Conservation (phyloP, 2,329 filamentous ascomycete genomes). For the Pseudonectria buxi region DNA sequence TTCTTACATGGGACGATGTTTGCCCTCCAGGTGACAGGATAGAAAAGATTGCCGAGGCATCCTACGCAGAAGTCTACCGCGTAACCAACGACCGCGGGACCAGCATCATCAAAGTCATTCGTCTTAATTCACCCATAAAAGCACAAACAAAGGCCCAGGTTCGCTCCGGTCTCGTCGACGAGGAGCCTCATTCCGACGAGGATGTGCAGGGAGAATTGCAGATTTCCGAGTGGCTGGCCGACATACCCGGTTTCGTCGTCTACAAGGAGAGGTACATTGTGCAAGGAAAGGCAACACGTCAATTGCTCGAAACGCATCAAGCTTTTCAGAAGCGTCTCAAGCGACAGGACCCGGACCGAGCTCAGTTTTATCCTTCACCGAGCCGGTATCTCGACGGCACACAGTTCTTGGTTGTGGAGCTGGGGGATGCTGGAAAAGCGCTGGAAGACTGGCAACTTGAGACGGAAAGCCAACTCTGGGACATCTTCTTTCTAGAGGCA, state of each 20-base stretch:
- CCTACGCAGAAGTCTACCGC: constrained; percentile 60
- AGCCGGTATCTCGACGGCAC: constrained; percentile 52
- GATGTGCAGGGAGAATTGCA: constrained; percentile 53
- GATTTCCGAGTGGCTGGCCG: constrained; percentile 58
- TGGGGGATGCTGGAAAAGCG: constrained; percentile 55
- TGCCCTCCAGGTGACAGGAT: constrained; percentile 47
- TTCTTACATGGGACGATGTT: constrained; percentile 51
- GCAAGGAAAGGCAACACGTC: constrained; percentile 45
- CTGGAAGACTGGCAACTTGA: constrained; percentile 51
- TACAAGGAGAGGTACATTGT: constrained; percentile 60
- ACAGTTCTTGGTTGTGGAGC: constrained; percentile 53
- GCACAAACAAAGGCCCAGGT: constrained; percentile 51
- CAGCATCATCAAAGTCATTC: constrained; percentile 60
- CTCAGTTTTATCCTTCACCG: constrained; percentile 57
- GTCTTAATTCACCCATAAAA: constrained; percentile 51
- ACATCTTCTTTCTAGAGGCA: constrained; percentile 54
- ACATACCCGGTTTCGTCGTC: constrained; percentile 57
- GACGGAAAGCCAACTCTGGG: constrained; percentile 50
- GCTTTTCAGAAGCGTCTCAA: constrained; percentile 48
- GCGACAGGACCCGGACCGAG: constrained; percentile 46
- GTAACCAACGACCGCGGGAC: constrained; percentile 52
- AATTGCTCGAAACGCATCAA: constrained; percentile 54
- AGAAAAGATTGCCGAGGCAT: constrained; percentile 60
- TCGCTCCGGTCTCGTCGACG: constrained; percentile 48
- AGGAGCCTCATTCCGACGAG: constrained; percentile 48